These are phyloP conservation scores for Acmispon strigosus DNA, from an alignment of 306 rosid genomes.

Conservation along the genomic window DNA sequence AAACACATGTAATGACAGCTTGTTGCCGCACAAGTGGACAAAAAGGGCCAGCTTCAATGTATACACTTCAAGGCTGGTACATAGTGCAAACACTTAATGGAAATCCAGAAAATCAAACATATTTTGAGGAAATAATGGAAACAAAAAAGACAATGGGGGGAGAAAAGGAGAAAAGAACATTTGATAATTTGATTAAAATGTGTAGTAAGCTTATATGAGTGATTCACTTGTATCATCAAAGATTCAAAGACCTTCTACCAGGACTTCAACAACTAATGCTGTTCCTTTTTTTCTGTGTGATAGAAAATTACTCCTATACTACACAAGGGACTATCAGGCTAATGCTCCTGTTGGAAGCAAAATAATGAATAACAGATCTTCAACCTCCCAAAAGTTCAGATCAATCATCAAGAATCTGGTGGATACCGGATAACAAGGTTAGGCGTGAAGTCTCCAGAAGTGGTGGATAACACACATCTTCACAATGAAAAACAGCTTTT, in stretches of 20 bases:
- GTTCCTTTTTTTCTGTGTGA: background rate
- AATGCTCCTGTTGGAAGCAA: conserved; percentile 29
- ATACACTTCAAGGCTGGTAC: background rate
- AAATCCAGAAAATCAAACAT: background rate
- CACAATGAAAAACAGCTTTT: background rate
- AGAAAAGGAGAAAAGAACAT: background rate
- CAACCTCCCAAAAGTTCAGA: conserved; percentile 23
- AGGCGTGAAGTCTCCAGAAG: background rate
- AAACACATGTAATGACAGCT: background rate
- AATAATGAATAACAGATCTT: conserved; percentile 19
- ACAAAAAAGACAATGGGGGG: background rate
- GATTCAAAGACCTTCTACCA: conserved; percentile 10
- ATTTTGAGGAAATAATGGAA: background rate
- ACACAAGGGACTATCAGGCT: conserved; percentile 4
- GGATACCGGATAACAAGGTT: conserved; percentile 11
- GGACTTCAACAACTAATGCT: background rate
- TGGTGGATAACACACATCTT: conserved; percentile 14
- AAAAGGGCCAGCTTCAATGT: background rate
- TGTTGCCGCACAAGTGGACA: background rate
- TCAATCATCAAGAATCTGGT: conserved; percentile 14
- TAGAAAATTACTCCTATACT: conserved; percentile 15
- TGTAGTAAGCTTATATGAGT: background rate
- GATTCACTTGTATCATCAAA: conserved; percentile 1
- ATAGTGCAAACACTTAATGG: background rate
- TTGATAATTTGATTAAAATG: conserved; percentile 16